These are phyloP conservation scores for Blastobotrys serpentis DNA, from an alignment of 1,139 yeast genomes.

Conservation along the genomic window DNA sequence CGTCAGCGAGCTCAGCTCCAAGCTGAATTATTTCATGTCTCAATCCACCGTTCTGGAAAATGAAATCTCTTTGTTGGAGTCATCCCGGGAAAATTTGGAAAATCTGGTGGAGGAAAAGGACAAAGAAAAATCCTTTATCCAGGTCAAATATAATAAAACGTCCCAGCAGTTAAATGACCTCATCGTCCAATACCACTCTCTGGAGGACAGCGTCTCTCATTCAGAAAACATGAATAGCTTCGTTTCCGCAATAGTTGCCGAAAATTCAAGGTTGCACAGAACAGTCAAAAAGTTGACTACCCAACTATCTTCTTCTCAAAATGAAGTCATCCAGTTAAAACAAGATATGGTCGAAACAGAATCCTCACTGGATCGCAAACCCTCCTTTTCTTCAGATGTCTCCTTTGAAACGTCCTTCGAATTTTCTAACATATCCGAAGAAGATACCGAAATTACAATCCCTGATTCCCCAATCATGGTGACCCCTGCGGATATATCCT, in stretches of 20 bases:
- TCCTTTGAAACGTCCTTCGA: conserved; percentile 4
- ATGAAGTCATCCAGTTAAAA: conserved; percentile 4
- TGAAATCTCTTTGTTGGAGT: conserved; percentile 9
- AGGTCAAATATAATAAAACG: conserved; percentile 5
- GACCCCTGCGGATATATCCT: neutral
- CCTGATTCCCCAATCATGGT: neutral
- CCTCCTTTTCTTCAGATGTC: neutral
- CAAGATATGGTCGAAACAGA: neutral
- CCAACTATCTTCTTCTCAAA: neutral
- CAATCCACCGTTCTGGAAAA: conserved; percentile 8
- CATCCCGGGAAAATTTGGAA: neutral
- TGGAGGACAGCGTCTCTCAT: conserved; percentile 2
- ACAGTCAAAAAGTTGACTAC: conserved; percentile 1
- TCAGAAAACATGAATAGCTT: neutral
- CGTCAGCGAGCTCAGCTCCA: conserved; percentile 5
- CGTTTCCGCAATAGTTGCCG: neutral
- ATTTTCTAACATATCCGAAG: neutral
- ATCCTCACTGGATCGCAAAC: neutral
- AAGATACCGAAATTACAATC: conserved; percentile 6
- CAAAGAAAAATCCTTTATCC: conserved; percentile 1
- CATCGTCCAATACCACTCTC: conserved; percentile 2
- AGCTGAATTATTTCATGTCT: conserved; percentile 5
- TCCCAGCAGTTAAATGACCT: conserved; percentile 1
- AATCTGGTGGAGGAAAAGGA: conserved; percentile 5
- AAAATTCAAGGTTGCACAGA: conserved; percentile 3